Percentiles rank a stretch among this genome's conserved stretches.
These are phyloP conservation scores for Collybia nuda DNA, from an alignment of 768 basidiomycete genomes.

Conservation along the genomic window DNA sequence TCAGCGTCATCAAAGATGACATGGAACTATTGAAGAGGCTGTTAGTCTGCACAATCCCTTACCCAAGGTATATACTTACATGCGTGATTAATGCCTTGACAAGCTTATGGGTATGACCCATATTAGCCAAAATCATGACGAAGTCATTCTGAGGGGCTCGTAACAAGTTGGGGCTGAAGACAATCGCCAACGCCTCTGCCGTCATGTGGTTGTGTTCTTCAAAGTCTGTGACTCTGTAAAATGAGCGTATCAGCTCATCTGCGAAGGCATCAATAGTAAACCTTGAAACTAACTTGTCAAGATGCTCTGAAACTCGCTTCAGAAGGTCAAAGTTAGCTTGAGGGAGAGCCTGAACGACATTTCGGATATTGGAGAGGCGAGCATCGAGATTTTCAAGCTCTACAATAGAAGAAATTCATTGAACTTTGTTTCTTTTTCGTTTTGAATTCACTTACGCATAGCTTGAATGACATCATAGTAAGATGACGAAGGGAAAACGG, in stretches of 20 bases:
- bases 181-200: constrained; percentile 79
- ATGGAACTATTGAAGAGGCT: constrained; percentile 42
- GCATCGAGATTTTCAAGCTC: constrained; percentile 71
- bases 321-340: constrained; percentile 77
- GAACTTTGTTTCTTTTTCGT: constrained; percentile 4
- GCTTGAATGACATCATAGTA: constrained; percentile 72
- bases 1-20: constrained; percentile 74
- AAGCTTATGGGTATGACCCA: constrained; percentile 76
- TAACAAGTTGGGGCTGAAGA: constrained; percentile 80
- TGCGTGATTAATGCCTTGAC: constrained; percentile 76
- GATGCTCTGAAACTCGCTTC: constrained; percentile 75
- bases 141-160: constrained; percentile 80
- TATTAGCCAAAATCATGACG: constrained; percentile 74
- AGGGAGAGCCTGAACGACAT: constrained; percentile 69
- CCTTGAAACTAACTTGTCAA: constrained; percentile 59
- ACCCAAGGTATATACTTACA: constrained; percentile 39
- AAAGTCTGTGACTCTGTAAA: constrained; percentile 74
- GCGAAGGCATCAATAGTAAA: neutral
- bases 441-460: constrained; percentile 52
- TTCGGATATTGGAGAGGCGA: constrained; percentile 62
- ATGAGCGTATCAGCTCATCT: neutral
- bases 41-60: constrained; percentile 2
- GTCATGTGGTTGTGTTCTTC: constrained; percentile 92
- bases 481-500: constrained; percentile 68
- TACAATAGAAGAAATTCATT: constrained; percentile 21